These are phyloP conservation scores for Botrytis pseudocinerea DNA, from an alignment of 2,329 filamentous ascomycete genomes.

Conservation along the genomic window DNA sequence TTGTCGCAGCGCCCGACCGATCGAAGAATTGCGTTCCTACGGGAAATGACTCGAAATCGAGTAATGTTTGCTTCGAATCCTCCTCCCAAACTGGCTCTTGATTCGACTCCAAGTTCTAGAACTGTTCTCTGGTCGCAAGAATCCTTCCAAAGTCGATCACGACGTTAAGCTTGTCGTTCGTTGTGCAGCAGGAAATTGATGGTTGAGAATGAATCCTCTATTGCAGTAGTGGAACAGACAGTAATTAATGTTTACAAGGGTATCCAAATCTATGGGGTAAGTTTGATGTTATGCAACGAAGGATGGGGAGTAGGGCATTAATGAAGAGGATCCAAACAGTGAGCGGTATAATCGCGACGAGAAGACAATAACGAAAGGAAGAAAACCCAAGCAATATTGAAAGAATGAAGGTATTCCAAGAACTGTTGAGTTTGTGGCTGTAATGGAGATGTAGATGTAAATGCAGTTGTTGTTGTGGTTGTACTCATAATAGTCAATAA, in stretches of 20 bases:
- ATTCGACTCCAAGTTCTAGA: neutral
- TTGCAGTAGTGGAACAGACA: constrained; percentile 2
- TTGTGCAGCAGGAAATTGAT: constrained; percentile 15
- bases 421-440: neutral
- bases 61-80: neutral
- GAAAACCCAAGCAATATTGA: neutral
- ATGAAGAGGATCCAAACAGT: neutral
- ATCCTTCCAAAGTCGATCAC: constrained; percentile 16
- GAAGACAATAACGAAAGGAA: neutral
- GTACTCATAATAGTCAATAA: no score
- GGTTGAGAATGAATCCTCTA: constrained; percentile 12
- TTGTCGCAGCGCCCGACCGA: constrained; percentile 9
- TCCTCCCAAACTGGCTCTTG: neutral
- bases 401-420: constrained; percentile 11
- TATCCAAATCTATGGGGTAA: constrained; percentile 7
- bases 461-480: neutral
- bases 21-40: neutral
- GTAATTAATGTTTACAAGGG: constrained; percentile 4
- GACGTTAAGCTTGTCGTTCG: constrained; percentile 14
- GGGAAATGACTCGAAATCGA: neutral
- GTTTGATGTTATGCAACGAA: neutral
- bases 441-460: neutral
- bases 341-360: neutral
- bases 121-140: constrained; percentile 5
- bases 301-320: neutral